These are phyloP conservation scores for Dillenia suffruticosa DNA, from an alignment of 164 flowering plant genomes.

Conservation along the genomic window DNA sequence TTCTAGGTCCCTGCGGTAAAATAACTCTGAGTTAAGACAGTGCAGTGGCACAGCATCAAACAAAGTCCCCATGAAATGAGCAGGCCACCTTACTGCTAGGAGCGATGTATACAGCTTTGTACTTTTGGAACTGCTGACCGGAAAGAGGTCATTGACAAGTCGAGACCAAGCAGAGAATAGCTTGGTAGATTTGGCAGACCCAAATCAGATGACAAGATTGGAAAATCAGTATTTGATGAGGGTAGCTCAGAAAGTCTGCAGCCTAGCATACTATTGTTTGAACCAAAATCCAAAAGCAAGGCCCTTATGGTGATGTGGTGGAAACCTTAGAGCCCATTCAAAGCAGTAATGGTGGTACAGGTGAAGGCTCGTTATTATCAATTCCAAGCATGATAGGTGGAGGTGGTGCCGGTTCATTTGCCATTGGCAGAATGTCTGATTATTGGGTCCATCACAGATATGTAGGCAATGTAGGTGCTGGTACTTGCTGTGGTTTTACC, in stretches of 20 bases:
- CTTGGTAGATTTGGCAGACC: slow-evolving; percentile 99
- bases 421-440: slow-evolving; percentile 37
- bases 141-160: slow-evolving; percentile 84
- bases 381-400: slow-evolving; percentile 20
- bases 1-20: background rate
- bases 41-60: background rate
- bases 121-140: slow-evolving; percentile 88
- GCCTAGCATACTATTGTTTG: slow-evolving; percentile 92
- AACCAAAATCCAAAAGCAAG: slow-evolving; percentile 97
- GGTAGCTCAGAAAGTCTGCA: slow-evolving; percentile 96
- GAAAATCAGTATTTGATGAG: slow-evolving; percentile 82
- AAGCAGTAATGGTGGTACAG: slow-evolving; percentile 30
- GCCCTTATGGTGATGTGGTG: slow-evolving; percentile 94
- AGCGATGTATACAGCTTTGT: slow-evolving; percentile 98
- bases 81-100: slow-evolving; percentile 94
- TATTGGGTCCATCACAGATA: slow-evolving; percentile 43
- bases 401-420: slow-evolving; percentile 28
- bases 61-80: slow-evolving; percentile 5
- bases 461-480: slow-evolving; percentile 41
- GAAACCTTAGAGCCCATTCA: slow-evolving; percentile 93
- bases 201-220: slow-evolving; percentile 86
- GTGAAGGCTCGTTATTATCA: slow-evolving; percentile 24
- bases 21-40: too few relatives aligned
- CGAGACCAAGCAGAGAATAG: slow-evolving; percentile 89
- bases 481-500: slow-evolving; percentile 58